Base-by-base conservation (phyloP, 176 grass and related monocot genomes). In the Zizania latifolia region DNA sequence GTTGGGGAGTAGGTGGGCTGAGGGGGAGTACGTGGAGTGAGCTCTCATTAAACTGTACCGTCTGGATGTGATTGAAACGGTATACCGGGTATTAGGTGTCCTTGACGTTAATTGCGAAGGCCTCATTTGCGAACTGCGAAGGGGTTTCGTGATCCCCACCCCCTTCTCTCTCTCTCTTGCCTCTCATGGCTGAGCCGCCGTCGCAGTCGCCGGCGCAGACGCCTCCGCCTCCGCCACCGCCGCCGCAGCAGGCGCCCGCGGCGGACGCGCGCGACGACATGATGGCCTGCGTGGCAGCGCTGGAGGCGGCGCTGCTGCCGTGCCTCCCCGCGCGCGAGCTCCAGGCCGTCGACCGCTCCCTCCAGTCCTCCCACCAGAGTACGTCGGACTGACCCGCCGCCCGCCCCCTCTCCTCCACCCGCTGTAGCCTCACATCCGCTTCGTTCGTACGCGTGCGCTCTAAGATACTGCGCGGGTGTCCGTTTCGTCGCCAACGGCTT, bases 331-430 rank as follows among this genome's bases (percentile, higher is more conserved):
- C 91, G 27, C 86, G 95, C 44, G 89, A 94, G 76, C 86, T 94
- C 63, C 95, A 99, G 79, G 95, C 95, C 70, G 95, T 99, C 43
- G 95, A 99, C 87, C 91, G 91, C 50, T 99, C 95, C 63, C 84
- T 90, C 70, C 95, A 92, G 54, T 99, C 89, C 64, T 92, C 95
- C 33, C 95, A 94, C 68, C 95, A 94, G 84, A 99, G 95, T 99
- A 55, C 32, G 88, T 23, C 53, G 19, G n/a, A n/a, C n/a, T n/a
- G n/a, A n/a, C n/a, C n/a, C 1, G 28, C 53, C 26, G 14, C 33
- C 13, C 65, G 0, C 23, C 6, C 10, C 0, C 10, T 5, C 13
- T 10, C n/a, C 6, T 59, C 43, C 24, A 22, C 35, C 22, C 35
- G 1, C 62, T 43, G 40, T 15, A 43, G 40, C 4, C 43, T 21